A percentile compares a stretch with the other conserved stretches of the same genome.
Evolutionary conservation across 352 stramenopile genomes (phyloP).

Genomic region (Phytopythium mirpurense): DNA sequence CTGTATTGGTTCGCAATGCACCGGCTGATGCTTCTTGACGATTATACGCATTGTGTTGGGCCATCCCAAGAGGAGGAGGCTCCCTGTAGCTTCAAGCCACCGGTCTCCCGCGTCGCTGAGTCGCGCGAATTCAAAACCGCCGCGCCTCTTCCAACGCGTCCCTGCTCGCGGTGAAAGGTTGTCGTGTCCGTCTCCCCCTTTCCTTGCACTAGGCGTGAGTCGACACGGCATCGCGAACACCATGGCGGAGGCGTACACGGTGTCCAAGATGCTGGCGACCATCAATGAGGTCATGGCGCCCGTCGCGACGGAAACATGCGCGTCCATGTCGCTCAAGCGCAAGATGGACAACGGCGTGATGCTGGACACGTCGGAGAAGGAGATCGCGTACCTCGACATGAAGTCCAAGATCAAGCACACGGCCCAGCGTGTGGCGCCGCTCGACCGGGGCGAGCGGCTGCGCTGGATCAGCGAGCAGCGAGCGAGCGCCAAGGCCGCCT

Average conservation of each 20-base stretch:
- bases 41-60: background rate
- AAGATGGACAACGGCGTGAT: constrained; percentile 76
- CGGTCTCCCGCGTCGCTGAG: background rate
- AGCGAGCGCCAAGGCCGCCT: constrained; percentile 44
- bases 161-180: background rate
- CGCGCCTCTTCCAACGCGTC: background rate
- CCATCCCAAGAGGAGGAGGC: too few relatives aligned
- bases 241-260: constrained; percentile 66
- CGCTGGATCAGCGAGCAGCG: constrained; percentile 46
- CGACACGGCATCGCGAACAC: background rate
- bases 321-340: constrained; percentile 60
- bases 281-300: constrained; percentile 80
- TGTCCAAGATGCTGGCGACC: constrained; percentile 80
- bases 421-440: constrained; percentile 38
- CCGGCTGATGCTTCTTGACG: background rate
- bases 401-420: constrained; percentile 73
- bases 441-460: constrained; percentile 27
- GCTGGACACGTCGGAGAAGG: constrained; percentile 65
- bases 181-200: background rate
- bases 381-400: constrained; percentile 74
- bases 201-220: background rate
- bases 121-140: background rate
- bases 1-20: too few relatives aligned
- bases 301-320: constrained; percentile 34
- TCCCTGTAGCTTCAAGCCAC: background rate